Base-by-base conservation (phyloP, 78 protist genomes). In the Dictyostelium purpureum region DNA sequence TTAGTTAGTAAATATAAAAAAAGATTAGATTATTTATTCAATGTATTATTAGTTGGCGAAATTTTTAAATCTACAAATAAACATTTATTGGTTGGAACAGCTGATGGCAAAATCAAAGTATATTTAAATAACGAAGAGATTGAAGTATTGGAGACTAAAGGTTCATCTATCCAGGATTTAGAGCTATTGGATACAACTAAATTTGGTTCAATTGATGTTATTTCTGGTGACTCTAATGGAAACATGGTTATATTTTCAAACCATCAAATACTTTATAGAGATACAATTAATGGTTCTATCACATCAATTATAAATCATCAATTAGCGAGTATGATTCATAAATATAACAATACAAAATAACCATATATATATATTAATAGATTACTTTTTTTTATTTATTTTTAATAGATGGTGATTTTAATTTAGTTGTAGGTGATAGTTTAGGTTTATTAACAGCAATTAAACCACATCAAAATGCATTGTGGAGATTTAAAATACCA, bases 201-300 rank as follows among this genome's bases (percentile, higher is more conserved):
- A 24, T 85, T 85, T 73, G 91, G 91, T 28, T 35, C 57, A 21
- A 59, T 73, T 14, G 91, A 85, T 73, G 76, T 85, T 19, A 77
- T 85, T 5, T 52, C 73, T 43, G 91, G 91, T 73, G 91, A 85
- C 21, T 56, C 61, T 57, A 49, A 73, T 47, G 91, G 91, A 12
- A 85, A 85, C 40, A 10, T 85, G 11, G 81, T 85, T 31, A 73
- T 73, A 10, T 85, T 85, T 73, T 85, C 91, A 42, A 85, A 85
- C 33, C 91, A 85, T 73, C 91, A 85, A 54, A 85, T 85, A n/a
- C 49, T 85, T 14, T 85, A 73, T 61, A 76, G 56, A 38, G 77
- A 85, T 31, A 71, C 91, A 33, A 38, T 73, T 47, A 77, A 65
- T 33, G 65, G 63, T 51, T 21, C 82, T 6, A 57, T 85, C 0